Conservation (phyloP, 768 basidiomycete species). For the Boletus rubroflammeus region DNA sequence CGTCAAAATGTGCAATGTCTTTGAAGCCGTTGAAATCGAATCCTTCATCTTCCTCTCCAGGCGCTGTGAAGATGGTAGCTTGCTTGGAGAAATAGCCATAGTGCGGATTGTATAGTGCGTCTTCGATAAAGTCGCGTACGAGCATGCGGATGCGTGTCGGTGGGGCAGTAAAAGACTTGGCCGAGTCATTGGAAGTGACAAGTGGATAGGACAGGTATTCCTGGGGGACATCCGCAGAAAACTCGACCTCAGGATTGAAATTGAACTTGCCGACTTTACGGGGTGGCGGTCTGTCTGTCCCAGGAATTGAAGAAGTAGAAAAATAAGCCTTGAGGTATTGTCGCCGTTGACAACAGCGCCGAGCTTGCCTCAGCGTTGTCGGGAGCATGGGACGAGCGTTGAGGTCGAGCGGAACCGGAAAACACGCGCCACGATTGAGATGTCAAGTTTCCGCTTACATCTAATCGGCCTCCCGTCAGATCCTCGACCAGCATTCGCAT, state of each 20-base stretch:
- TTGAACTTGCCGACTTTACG: slow-evolving; percentile 49
- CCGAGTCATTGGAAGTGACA: slow-evolving; percentile 71
- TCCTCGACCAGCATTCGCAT: background rate
- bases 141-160: slow-evolving; percentile 90
- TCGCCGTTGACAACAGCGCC: slow-evolving; percentile 20
- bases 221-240: slow-evolving; percentile 44
- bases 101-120: slow-evolving; percentile 92
- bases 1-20: slow-evolving; percentile 74
- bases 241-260: slow-evolving; percentile 63
- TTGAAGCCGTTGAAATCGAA: slow-evolving; percentile 70
- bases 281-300: slow-evolving; percentile 10
- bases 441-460: background rate
- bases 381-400: slow-evolving; percentile 19
- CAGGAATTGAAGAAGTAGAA: slow-evolving; percentile 16
- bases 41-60: slow-evolving; percentile 36
- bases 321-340: slow-evolving; percentile 25
- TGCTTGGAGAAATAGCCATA: slow-evolving; percentile 97
- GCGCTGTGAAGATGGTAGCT: slow-evolving; percentile 80
- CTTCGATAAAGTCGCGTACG: slow-evolving; percentile 93
- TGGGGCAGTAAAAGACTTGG: slow-evolving; percentile 46
- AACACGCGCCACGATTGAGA: slow-evolving; percentile 1
- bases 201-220: slow-evolving; percentile 48
- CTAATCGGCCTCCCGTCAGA: slow-evolving; percentile 9
- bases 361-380: slow-evolving; percentile 16
- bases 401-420: slow-evolving; percentile 5